Evolutionary conservation across 2,329 filamentous ascomycete genomes (phyloP).

Genomic region (Penicillium brevicompactum): DNA sequence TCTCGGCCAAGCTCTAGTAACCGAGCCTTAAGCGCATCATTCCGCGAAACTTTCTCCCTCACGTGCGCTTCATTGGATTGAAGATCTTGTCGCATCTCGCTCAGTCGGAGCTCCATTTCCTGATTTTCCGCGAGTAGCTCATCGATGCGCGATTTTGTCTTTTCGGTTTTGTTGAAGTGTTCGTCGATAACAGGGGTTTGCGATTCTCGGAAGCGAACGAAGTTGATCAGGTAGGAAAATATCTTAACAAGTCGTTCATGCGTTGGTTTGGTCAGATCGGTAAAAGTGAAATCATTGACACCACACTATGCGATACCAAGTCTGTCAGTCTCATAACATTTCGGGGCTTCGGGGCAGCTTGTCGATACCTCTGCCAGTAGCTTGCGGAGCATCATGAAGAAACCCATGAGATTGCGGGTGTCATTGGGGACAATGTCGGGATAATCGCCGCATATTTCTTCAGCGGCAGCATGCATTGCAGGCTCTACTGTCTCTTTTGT

Average conservation of each 20-base stretch:
- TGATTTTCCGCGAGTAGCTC: slow-evolving; percentile 82
- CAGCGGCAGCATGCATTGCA: slow-evolving; percentile 88
- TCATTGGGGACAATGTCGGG: slow-evolving; percentile 82
- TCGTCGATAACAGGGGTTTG: slow-evolving; percentile 88
- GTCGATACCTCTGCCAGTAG: slow-evolving; percentile 66
- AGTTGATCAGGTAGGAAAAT: slow-evolving; percentile 98
- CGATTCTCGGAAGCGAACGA: slow-evolving; percentile 92
- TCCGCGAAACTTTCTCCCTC: slow-evolving; percentile 80
- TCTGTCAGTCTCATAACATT: neutral
- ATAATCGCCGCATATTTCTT: slow-evolving; percentile 82
- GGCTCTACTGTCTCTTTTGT: slow-evolving; percentile 92
- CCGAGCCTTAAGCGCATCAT: slow-evolving; percentile 81
- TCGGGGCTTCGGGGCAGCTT: neutral
- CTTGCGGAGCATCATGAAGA: slow-evolving; percentile 80
- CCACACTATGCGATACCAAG: slow-evolving; percentile 63
- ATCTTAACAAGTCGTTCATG: slow-evolving; percentile 90
- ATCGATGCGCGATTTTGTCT: slow-evolving; percentile 85
- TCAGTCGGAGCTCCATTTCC: slow-evolving; percentile 76
- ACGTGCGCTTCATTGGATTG: slow-evolving; percentile 79
- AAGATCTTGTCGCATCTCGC: slow-evolving; percentile 78
- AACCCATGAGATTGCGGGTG: slow-evolving; percentile 92
- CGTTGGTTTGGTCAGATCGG: slow-evolving; percentile 87
- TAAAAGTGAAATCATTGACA: slow-evolving; percentile 90
- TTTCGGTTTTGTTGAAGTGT: slow-evolving; percentile 88
- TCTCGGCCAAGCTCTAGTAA: slow-evolving; percentile 77